Base-by-base conservation (phyloP, 2,329 filamentous ascomycete species). In the Ophioceras dolichostomum region DNA sequence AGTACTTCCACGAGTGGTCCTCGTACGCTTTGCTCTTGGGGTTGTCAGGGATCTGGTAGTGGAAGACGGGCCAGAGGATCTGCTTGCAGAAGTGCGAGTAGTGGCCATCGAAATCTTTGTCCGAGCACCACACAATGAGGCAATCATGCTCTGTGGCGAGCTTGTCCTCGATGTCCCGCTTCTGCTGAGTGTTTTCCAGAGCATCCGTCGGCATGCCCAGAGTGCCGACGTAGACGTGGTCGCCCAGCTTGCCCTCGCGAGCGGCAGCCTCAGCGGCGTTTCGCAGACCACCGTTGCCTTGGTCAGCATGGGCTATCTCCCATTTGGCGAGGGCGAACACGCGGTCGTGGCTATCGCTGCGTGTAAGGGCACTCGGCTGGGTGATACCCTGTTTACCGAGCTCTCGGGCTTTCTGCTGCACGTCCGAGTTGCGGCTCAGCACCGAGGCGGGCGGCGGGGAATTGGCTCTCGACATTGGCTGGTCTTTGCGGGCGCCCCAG, bases 21-120 rank as follows among this genome's bases (percentile, higher is more conserved):
- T 94, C 83, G 56, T 94, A 96, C 0, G 89, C 89, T 58, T 96
- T 96, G 74, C 87, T 95, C 68, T 94, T 94, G 19, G 89, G 89
- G 54, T 94, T 93, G 55, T 96, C 91, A 0, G 89, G 91, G 41
- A 96, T 94, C 59, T 95, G 88, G 57, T 96, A 96, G 60, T 96
- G 88, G 59, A 96, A 94, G 42, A 95, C 88, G 1, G 89, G 89
- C 89, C 89, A 96, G 6, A 96, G 68, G 39, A 96, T 94, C 53
- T 89, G 86, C 64, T 96, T 96, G 77, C 88, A 95, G 56, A 91
- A 96, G 59, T 95, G 88, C 10, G 81, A 76, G 54, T 96, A 96
- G 60, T 94, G 88, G 1, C 88, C 87, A 51, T 95, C 83, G 53
- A 95, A 87, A 58, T 96, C 88, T 53, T 82, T 86, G 61, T 96